phyloP scores from a whole-genome alignment of 495 filamentous ascomycete species.

The Glarea lozoyensis region DNA sequence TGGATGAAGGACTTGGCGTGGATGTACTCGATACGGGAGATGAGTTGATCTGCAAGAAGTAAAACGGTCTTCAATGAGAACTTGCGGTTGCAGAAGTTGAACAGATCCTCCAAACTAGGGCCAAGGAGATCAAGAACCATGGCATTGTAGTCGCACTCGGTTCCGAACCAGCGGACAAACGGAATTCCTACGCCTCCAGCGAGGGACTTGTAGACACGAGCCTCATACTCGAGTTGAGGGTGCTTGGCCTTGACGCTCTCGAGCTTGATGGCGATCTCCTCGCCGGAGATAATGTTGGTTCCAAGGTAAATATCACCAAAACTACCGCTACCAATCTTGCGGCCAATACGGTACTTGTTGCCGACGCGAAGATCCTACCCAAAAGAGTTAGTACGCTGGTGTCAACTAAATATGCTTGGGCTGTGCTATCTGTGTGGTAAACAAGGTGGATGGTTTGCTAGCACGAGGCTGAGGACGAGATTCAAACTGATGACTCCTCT shows the following conservation, averaged over 20 bases:
- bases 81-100: constrained; percentile 99
- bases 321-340: constrained; percentile 97
- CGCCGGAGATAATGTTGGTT: constrained; percentile 99
- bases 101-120: constrained; percentile 97
- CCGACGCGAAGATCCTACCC: constrained; percentile 95
- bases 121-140: constrained; percentile 99
- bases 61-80: constrained; percentile 99
- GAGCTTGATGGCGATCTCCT: constrained; percentile 99
- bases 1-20: constrained; percentile 99
- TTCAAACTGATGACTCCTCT: constrained; percentile 8
- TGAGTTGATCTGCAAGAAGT: constrained; percentile 95
- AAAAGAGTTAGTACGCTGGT: constrained; percentile 24
- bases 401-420: constrained; percentile 1
- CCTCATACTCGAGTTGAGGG: constrained; percentile 98
- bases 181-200: constrained; percentile 98
- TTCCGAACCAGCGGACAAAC: constrained; percentile 99
- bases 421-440: constrained; percentile 2
- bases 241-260: constrained; percentile 99
- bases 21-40: constrained; percentile 99
- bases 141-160: constrained; percentile 99
- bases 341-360: constrained; percentile 99
- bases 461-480: constrained; percentile 15
- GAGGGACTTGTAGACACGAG: constrained; percentile 98
- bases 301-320: constrained; percentile 99
- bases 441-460: constrained; percentile 2